Conservation (phyloP, 176 grass and related monocot genomes). For the Triticum urartu region DNA sequence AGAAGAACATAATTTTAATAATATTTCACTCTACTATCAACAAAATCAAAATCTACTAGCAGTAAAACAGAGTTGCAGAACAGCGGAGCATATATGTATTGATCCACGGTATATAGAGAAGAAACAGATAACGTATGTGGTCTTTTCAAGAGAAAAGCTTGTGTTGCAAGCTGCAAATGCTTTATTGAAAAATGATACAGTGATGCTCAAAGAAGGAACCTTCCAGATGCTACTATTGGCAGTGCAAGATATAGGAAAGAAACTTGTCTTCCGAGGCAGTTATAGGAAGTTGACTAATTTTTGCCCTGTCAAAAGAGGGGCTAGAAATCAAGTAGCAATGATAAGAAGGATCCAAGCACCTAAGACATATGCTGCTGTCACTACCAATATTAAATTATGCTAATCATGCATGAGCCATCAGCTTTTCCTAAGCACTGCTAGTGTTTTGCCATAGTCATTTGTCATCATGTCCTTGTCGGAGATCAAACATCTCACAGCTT, state of each 20-base stretch:
- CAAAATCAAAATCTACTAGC: background rate
- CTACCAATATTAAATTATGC: constrained; percentile 39
- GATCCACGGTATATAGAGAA: background rate
- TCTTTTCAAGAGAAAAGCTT: constrained; percentile 33
- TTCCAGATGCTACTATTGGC: constrained; percentile 37
- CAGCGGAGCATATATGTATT: background rate
- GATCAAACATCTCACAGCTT: constrained; percentile 39
- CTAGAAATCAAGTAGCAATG: constrained; percentile 43
- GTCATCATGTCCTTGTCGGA: constrained; percentile 53
- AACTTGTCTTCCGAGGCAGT: constrained; percentile 63
- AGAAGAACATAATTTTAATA: background rate
- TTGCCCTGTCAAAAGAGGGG: constrained; percentile 43
- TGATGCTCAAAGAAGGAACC: constrained; percentile 40
- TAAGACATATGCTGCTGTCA: constrained; percentile 40
- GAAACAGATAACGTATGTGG: background rate
- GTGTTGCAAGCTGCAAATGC: constrained; percentile 12
- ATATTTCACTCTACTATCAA: constrained; percentile 5
- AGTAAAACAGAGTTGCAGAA: background rate
- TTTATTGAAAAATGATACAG: constrained; percentile 40
- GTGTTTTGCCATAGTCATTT: constrained; percentile 41
- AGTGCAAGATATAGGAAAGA: constrained; percentile 35
- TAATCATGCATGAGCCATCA: constrained; percentile 47
- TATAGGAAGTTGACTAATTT: constrained; percentile 55
- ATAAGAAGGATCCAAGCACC: constrained; percentile 55
- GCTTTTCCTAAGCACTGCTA: constrained; percentile 40